Base-by-base conservation (phyloP, 1,139 yeast genomes). In the Yamadazyma songkhlaensis region DNA sequence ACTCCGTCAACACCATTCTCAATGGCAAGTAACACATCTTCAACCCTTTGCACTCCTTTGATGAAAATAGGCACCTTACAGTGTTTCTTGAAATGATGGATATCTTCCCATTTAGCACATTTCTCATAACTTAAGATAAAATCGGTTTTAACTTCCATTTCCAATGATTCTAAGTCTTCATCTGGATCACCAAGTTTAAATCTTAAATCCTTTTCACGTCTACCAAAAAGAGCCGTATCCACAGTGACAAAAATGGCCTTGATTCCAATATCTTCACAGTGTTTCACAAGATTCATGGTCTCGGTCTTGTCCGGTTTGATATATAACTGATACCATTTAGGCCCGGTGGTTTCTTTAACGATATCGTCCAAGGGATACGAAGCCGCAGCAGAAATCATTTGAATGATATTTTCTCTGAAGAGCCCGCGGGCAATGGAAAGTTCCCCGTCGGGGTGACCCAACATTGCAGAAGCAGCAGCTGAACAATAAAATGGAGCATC, bases 381-480 rank as follows among this genome's bases (percentile, higher is more conserved):
- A 4, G 81, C 77, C 36, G 74, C 55, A 3, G 77, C 72, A 6
- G 82, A 78, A 32, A 77, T 69, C 83, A 78, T 78, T 47, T 77
- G 81, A 35, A 77, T 66, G 15, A 74, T 59, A 29, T 61, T 69
- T 37, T 70, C 67, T 31, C 58, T 55, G 11, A 60, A 70, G 12
- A 78, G 76, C 2, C 77, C 81, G 35, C 62, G 50, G 3, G 81
- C 74, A 38, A 78, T 60, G 12, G 67, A 72, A 23, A 60, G 60
- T 45, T 78, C 84, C 20, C 81, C 84, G 30, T 75, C 80, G 0
- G 69, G 71, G 42, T 76, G 76, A 4, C 82, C 84, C 41, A 77
- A 63, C 37, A 65, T 66, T 8, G 79, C 83, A 34, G 72, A 59
- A 3, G 81, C 82, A 5, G 82, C 75, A 5, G 83, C 83, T 3